Conservation (phyloP, 2,329 filamentous ascomycete species). For the Thermochaetoides dissita region DNA sequence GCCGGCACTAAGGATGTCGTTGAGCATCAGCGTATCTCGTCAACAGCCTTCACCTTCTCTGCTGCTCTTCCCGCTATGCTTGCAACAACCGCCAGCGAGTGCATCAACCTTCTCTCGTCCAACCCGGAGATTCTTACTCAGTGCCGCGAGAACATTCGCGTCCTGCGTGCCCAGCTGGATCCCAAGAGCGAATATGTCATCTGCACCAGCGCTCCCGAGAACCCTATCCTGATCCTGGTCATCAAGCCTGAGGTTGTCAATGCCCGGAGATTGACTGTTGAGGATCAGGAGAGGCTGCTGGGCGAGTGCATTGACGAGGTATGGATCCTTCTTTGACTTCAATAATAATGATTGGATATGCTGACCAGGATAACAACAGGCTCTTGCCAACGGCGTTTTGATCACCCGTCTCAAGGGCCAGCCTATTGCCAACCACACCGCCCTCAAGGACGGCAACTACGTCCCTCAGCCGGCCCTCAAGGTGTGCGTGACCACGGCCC, state of each 20-base stretch:
- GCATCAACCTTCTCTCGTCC: constrained; percentile 70
- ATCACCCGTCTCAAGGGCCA: constrained; percentile 75
- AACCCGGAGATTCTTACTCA: constrained; percentile 68
- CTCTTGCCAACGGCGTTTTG: constrained; percentile 74
- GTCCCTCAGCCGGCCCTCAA: constrained; percentile 71
- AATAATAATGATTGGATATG: neutral
- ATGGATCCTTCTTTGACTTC: constrained; percentile 20
- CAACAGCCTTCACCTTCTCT: constrained; percentile 87
- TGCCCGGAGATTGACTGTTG: constrained; percentile 49
- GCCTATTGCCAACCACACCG: constrained; percentile 49
- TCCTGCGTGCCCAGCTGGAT: constrained; percentile 76
- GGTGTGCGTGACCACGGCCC: constrained; percentile 73
- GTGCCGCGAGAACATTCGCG: constrained; percentile 73
- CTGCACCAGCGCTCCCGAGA: constrained; percentile 68
- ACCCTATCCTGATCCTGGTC: constrained; percentile 71
- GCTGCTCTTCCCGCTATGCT: constrained; percentile 87
- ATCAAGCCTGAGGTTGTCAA: constrained; percentile 73
- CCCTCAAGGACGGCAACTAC: constrained; percentile 55
- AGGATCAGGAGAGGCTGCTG: constrained; percentile 73
- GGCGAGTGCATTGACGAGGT: constrained; percentile 96
- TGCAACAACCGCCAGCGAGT: constrained; percentile 90
- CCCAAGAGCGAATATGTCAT: constrained; percentile 86
- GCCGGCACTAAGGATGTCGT: constrained; percentile 84
- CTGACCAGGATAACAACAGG: constrained; percentile 30
- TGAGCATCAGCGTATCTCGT: constrained; percentile 88